Evolutionary conservation across 495 filamentous ascomycete species (phyloP).

Genomic region (Lentithecium fluviatile): DNA sequence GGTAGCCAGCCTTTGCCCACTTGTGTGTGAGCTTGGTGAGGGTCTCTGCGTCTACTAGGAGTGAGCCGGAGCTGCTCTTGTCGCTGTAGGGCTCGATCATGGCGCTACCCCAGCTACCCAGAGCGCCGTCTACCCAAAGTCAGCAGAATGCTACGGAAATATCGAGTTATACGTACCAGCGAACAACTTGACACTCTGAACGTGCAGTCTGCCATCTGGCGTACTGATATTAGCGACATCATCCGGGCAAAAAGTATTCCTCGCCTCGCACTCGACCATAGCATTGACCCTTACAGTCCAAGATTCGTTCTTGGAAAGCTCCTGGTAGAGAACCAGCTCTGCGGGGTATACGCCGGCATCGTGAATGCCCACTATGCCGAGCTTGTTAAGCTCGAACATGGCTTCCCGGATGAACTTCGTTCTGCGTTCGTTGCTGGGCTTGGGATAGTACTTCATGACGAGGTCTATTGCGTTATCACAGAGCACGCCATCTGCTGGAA

Average conservation of each 20-base stretch:
- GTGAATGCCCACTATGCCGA: conserved; percentile 62
- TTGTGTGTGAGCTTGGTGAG: conserved; percentile 47
- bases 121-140: conserved; percentile 55
- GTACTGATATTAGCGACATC: conserved; percentile 44
- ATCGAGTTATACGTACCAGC: conserved; percentile 44
- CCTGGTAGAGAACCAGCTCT: conserved; percentile 53
- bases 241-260: conserved; percentile 59
- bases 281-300: conserved; percentile 60
- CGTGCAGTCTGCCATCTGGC: conserved; percentile 48
- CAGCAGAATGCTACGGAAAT: conserved; percentile 2
- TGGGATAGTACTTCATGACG: conserved; percentile 54
- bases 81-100: conserved; percentile 63
- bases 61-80: conserved; percentile 55
- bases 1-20: conserved; percentile 53
- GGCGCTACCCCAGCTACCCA: conserved; percentile 64
- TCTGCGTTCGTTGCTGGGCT: conserved; percentile 51
- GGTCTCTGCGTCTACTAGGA: conserved; percentile 58
- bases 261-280: conserved; percentile 61
- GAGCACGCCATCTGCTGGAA: conserved; percentile 65
- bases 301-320: conserved; percentile 47
- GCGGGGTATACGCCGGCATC: conserved; percentile 58
- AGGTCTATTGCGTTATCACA: conserved; percentile 69
- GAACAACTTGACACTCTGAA: conserved; percentile 60
- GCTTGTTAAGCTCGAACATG: conserved; percentile 56
- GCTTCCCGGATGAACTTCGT: conserved; percentile 52